Conservation (phyloP, 2,329 filamentous ascomycete species). For the Coniella vitis region DNA sequence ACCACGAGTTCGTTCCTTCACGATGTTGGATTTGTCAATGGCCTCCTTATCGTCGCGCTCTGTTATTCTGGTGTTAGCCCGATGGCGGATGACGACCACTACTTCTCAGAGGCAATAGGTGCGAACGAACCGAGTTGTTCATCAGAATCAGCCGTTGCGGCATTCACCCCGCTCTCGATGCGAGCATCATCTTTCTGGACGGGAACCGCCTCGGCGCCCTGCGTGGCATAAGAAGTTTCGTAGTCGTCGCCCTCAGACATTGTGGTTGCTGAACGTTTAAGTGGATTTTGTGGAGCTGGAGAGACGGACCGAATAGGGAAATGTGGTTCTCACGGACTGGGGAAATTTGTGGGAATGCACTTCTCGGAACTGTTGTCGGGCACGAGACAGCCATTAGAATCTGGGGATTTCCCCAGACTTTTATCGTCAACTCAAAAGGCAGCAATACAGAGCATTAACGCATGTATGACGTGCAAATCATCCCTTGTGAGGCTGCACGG, state of each 20-base stretch:
- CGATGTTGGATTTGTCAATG: conserved; percentile 25
- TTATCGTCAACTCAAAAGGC: not conserved
- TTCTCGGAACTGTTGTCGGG: not conserved
- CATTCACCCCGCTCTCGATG: conserved; percentile 16
- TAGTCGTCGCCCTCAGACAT: conserved; percentile 7
- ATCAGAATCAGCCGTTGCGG: conserved; percentile 12
- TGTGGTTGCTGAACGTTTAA: not conserved
- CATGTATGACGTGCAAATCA: not conserved
- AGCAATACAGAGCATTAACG: not conserved
- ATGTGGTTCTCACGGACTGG: not conserved
- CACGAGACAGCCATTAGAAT: not conserved
- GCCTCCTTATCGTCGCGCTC: conserved; percentile 27
- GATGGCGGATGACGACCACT: not conserved
- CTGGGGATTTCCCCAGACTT: conserved; percentile 7
- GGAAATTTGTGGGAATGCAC: not conserved
- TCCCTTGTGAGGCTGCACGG: not conserved
- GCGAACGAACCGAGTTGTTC: conserved; percentile 17
- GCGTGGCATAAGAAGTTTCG: conserved; percentile 3
- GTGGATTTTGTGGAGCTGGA: conserved; percentile 2
- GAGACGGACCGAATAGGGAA: conserved; percentile 5
- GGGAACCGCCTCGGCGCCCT: conserved; percentile 9
- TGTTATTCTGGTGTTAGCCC: conserved; percentile 6
- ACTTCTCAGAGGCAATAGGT: not conserved
- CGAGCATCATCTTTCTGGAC: conserved; percentile 16
- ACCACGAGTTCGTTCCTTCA: conserved; percentile 22